Base-by-base conservation (phyloP, 805 yeast species). In the Candida ponderosae region DNA sequence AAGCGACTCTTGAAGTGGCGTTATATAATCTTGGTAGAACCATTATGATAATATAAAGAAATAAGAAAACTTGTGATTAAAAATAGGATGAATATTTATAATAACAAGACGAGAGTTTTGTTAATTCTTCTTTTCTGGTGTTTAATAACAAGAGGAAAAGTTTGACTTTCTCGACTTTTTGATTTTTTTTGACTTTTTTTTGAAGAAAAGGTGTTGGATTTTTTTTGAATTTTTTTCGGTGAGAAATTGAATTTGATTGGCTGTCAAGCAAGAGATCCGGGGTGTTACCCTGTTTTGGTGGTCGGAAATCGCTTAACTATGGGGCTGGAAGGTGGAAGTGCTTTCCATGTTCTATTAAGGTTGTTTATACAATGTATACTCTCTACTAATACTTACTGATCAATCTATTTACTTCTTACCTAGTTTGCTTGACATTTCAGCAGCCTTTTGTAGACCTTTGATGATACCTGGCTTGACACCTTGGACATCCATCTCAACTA, bases 381-480 rank as follows among this genome's bases (percentile, higher is more conserved):
- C n/a, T n/a, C n/a, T n/a, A n/a, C n/a, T n/a, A n/a, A n/a, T n/a
- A n/a, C n/a, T n/a, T n/a, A n/a, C n/a, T n/a, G n/a, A n/a, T n/a
- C n/a, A n/a, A n/a, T n/a, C n/a, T n/a, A n/a, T n/a, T n/a, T 50
- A 62, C 50, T 76, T 72, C 62, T 74, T 74, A 17, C 81, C 81
- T 31, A 76, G 50, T 26, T 60, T 59, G 28, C 72, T 54, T 13
- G 96, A 88, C 39, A 88, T 82, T 41, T 72, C 72, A n/a, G 97
- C 86, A 27, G 97, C 90, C 56, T 87, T 95, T 59, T 85, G 87
- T 19, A 93, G 82, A 29, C 95, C 96, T 51, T 87, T 73, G 34
- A 94, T 76, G 50, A 93, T 82, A 18, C 87, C 90, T 33, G 86
- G 74, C 63, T 96, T 81, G 33, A 93, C 83, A 35, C 90, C 94